phyloP scores from a whole-genome alignment of 225 moss, liverwort and hornwort species.

The Pseudisothecium myosuroides region DNA sequence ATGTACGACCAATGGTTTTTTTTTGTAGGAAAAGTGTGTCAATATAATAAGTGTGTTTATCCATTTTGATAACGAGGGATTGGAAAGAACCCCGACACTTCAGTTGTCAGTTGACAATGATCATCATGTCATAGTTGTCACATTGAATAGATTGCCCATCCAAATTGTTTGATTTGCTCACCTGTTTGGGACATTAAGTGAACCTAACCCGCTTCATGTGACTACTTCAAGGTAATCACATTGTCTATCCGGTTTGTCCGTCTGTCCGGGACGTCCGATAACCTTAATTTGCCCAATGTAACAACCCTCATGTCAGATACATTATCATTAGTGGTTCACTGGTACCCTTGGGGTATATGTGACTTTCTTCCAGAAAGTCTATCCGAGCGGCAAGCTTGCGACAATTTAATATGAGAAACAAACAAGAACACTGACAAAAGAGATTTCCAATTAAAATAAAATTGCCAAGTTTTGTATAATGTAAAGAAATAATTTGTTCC shows the following conservation, averaged over 20 bases:
- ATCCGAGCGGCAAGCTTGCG: not conserved
- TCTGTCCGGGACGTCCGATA: no score
- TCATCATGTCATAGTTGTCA: no score
- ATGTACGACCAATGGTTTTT: not conserved
- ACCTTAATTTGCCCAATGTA: no score
- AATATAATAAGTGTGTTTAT: not conserved
- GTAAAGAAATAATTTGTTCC: not conserved
- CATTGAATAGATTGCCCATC: not conserved
- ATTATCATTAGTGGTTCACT: not conserved
- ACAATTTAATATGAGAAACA: not conserved
- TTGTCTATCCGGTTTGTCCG: no score
- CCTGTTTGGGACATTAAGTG: no score
- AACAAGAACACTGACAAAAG: no score
- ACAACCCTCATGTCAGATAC: not conserved
- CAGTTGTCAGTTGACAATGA: not conserved
- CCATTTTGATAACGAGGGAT: not conserved
- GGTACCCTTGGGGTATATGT: not conserved
- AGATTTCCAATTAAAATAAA: not conserved
- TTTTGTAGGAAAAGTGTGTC: not conserved
- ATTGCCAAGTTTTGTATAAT: not conserved
- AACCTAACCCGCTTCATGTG: no score
- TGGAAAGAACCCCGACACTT: not conserved
- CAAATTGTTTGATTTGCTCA: no score
- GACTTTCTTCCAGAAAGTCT: not conserved
- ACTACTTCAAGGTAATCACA: no score